Conservation (phyloP, 2,329 filamentous ascomycete genomes). For the Diaporthe caulivora region DNA sequence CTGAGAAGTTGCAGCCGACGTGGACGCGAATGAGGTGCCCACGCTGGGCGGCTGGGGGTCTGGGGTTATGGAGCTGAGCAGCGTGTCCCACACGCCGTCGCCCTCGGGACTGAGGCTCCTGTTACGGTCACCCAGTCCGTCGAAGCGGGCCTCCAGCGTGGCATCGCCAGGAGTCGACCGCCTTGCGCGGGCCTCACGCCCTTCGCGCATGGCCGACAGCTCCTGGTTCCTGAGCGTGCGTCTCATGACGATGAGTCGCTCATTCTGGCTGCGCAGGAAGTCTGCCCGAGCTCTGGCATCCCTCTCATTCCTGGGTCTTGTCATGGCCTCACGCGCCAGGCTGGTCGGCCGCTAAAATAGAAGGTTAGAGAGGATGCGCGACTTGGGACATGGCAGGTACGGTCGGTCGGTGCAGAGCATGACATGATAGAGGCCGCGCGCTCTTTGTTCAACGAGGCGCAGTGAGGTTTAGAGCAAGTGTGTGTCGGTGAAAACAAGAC, state of each 20-base stretch:
- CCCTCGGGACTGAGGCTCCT: conserved; percentile 83
- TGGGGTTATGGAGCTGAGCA: conserved; percentile 83
- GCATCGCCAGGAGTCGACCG: conserved; percentile 8
- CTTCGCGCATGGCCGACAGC: conserved; percentile 22
- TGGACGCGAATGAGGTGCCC: conserved; percentile 85
- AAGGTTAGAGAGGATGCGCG: conserved; percentile 29
- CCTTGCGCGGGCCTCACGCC: conserved; percentile 22
- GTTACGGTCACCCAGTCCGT: conserved; percentile 87
- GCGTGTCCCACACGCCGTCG: conserved; percentile 80
- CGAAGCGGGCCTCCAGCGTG: conserved; percentile 27
- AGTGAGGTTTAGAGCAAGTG: neutral
- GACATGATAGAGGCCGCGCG: neutral
- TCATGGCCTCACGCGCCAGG: conserved; percentile 12
- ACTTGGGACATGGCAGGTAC: neutral
- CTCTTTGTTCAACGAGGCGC: neutral
- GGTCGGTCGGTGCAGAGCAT: neutral
- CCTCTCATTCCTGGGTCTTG: conserved; percentile 6
- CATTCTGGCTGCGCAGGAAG: conserved; percentile 21
- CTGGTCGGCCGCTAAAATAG: conserved; percentile 20
- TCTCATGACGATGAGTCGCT: conserved; percentile 25
- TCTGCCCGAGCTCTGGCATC: conserved; percentile 13
- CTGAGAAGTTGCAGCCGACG: conserved; percentile 56
- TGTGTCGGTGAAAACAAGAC: conserved; percentile 13
- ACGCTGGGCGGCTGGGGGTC: conserved; percentile 85
- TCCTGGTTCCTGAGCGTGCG: conserved; percentile 30